Percentiles rank a stretch among this genome's conserved stretches.
Conservation (phyloP, 208 protist genomes). For the Trypanosomatidae sp. region DNA sequence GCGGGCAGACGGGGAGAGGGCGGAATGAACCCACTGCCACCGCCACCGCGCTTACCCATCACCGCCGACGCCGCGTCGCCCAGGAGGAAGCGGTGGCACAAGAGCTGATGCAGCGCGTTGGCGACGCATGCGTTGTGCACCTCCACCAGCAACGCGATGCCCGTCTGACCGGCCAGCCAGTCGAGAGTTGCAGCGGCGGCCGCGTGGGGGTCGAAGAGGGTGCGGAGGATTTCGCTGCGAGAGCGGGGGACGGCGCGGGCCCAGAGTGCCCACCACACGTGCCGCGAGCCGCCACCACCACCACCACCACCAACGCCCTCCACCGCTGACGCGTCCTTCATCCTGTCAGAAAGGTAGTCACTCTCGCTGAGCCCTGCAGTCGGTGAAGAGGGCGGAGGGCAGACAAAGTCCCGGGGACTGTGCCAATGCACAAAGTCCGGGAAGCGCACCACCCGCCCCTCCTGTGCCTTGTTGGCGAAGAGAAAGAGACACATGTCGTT, state of each 20-base stretch:
- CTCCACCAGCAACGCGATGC: constrained; percentile 42
- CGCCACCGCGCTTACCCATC: too few species aligned
- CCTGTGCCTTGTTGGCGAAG: constrained; percentile 59
- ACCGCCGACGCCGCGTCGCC: too few species aligned
- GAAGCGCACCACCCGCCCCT: constrained; percentile 83
- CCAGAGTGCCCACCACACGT: constrained; percentile 83
- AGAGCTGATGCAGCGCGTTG: constrained; percentile 58
- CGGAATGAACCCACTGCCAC: not conserved
- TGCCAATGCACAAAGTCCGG: constrained; percentile 89
- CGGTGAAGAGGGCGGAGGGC: too few species aligned
- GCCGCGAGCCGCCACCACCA: constrained; percentile 7
- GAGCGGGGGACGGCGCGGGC: constrained; percentile 51
- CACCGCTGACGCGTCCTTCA: constrained; percentile 44
- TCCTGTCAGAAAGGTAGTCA: constrained; percentile 72
- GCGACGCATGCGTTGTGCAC: constrained; percentile 50
- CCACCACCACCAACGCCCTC: not conserved
- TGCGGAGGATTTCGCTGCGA: constrained; percentile 38
- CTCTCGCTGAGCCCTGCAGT: constrained; percentile 25
- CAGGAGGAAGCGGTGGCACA: constrained; percentile 61
- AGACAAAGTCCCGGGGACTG: constrained; percentile 80
- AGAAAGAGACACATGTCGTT: constrained; percentile 92
- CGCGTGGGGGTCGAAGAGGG: constrained; percentile 42
- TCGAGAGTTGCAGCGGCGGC: constrained; percentile 43
- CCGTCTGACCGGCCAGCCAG: constrained; percentile 55
- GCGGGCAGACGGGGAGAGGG: constrained; percentile 14